Evolutionary conservation across 192 early-diverging fungal genomes (phyloP).

Genomic region (Chytriomyces sp.): DNA sequence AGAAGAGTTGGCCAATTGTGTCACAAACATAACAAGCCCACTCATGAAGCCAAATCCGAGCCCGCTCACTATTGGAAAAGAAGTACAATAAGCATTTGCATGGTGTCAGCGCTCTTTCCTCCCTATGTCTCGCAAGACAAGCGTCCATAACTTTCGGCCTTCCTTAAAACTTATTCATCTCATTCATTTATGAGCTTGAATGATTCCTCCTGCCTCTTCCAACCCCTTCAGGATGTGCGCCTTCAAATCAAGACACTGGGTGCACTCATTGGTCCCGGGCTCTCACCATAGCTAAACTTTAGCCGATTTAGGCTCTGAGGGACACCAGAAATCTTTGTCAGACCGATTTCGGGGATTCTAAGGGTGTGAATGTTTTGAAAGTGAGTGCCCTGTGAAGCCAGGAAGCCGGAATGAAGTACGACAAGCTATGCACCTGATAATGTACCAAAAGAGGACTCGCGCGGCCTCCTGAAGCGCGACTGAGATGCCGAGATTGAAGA

Average conservation of each 20-base stretch:
- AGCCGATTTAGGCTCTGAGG: conserved; percentile 71
- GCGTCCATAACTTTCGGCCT: no score
- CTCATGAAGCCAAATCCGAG: conserved; percentile 75
- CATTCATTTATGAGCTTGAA: no score
- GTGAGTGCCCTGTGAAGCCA: not conserved
- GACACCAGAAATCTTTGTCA: conserved; percentile 62
- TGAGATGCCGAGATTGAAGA: conserved; percentile 59
- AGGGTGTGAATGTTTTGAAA: no score
- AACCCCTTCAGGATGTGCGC: no score
- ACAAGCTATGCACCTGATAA: conserved; percentile 42
- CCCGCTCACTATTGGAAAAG: conserved; percentile 52
- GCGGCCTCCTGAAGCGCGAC: conserved; percentile 70
- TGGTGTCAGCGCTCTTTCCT: no score
- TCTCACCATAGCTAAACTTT: conserved; percentile 64
- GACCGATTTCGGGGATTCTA: conserved; percentile 67
- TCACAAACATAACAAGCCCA: conserved; percentile 68
- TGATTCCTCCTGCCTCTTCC: no score
- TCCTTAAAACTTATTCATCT: no score
- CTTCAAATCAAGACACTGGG: no score
- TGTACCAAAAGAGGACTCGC: conserved; percentile 62
- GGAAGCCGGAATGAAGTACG: conserved; percentile 37
- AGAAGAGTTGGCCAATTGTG: conserved; percentile 66
- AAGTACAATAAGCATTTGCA: not conserved
- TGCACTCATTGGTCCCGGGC: no score
- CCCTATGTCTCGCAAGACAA: no score